Evolutionary conservation across 768 basidiomycete species (phyloP).

Genomic region (Boletus pseudopeckii): DNA sequence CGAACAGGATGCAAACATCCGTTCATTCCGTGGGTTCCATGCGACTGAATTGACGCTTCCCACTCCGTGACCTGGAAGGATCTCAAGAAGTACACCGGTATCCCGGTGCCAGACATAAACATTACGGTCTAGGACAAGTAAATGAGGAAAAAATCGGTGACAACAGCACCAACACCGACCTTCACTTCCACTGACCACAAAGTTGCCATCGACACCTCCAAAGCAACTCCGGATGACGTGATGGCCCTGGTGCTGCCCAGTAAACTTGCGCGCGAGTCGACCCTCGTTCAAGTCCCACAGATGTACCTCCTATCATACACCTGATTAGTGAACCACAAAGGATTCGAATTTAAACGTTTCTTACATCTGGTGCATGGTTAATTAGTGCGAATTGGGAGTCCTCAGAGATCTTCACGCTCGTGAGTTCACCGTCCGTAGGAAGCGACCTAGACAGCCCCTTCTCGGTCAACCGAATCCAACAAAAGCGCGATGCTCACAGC

Average conservation of each 20-base stretch:
- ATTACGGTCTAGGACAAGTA: slow-evolving; percentile 65
- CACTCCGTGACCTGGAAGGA: slow-evolving; percentile 80
- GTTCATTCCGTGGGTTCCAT: slow-evolving; percentile 88
- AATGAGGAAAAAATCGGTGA: slow-evolving; percentile 8
- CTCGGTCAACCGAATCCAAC: slow-evolving; percentile 7
- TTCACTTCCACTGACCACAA: slow-evolving; percentile 93
- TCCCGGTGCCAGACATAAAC: slow-evolving; percentile 96
- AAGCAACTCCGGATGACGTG: slow-evolving; percentile 93
- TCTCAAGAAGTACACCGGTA: slow-evolving; percentile 77
- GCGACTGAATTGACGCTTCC: slow-evolving; percentile 95
- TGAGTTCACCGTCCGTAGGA: slow-evolving; percentile 73
- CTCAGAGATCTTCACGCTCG: slow-evolving; percentile 80
- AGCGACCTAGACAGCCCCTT: slow-evolving; percentile 46
- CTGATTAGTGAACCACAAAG: slow-evolving; percentile 5
- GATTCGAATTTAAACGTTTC: slow-evolving; percentile 22
- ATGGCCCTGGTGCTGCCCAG: slow-evolving; percentile 78
- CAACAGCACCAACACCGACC: slow-evolving; percentile 46
- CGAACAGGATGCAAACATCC: slow-evolving; percentile 95
- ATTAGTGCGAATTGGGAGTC: slow-evolving; percentile 87
- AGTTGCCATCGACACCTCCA: slow-evolving; percentile 84
- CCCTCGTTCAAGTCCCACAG: slow-evolving; percentile 77
- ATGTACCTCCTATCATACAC: slow-evolving; percentile 70
- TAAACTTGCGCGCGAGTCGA: slow-evolving; percentile 73
- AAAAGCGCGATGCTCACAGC: slow-evolving; percentile 48
- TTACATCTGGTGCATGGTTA: slow-evolving; percentile 83